Evolutionary conservation across 2,329 filamentous ascomycete species (phyloP).

Genomic region (Bipolaris zeicola): DNA sequence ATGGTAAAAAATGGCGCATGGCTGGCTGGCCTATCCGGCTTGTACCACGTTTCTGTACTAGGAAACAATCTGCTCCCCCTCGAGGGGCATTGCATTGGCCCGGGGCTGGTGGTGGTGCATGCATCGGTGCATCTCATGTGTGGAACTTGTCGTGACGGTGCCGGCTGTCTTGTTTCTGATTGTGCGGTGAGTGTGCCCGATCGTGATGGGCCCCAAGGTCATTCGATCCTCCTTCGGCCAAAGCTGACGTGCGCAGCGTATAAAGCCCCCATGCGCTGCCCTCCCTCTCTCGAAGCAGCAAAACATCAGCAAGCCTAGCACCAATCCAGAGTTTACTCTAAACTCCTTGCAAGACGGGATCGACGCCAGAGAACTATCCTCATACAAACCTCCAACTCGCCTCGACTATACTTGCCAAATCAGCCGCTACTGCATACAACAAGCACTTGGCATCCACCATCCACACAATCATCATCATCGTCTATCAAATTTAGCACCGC

Average conservation of each 20-base stretch:
- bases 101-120: constrained; percentile 42
- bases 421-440: constrained; percentile 12
- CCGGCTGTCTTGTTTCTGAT: constrained; percentile 37
- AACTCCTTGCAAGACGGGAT: constrained; percentile 33
- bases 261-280: constrained; percentile 38
- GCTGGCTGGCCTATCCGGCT: constrained; percentile 14
- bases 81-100: constrained; percentile 34
- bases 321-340: constrained; percentile 28
- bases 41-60: constrained; percentile 31
- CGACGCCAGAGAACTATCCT: constrained; percentile 40
- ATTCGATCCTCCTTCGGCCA: constrained; percentile 13
- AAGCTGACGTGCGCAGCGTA: constrained; percentile 19
- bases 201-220: constrained; percentile 22
- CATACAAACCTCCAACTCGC: constrained; percentile 34
- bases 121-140: constrained; percentile 35
- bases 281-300: constrained; percentile 34
- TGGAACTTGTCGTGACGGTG: constrained; percentile 34
- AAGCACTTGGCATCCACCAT: not conserved
- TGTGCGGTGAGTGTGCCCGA: constrained; percentile 39
- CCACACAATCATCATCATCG: constrained; percentile 5
- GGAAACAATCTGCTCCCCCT: constrained; percentile 29
- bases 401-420: constrained; percentile 13
- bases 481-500: constrained; percentile 12
- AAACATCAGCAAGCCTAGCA: constrained; percentile 32
- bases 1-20: constrained; percentile 29